Base-by-base conservation (phyloP, 2,329 filamentous ascomycete genomes). In the Daldinia sp. region DNA sequence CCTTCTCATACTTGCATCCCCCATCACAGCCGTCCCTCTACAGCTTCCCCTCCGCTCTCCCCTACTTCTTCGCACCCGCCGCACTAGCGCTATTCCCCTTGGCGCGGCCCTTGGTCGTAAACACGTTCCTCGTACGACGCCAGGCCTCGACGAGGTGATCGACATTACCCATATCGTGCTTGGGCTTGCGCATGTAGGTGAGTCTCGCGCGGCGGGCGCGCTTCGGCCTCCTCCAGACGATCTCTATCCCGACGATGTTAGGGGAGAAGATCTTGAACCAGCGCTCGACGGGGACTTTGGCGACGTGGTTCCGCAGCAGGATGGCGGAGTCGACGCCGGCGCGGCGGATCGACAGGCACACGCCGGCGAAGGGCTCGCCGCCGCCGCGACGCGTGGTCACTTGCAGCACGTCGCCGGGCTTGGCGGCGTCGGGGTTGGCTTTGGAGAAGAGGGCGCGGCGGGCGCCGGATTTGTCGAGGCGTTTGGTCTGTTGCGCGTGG, bases 181-280 rank as follows among this genome's bases (percentile, higher is more conserved):
- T 92, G 66, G 92, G 89, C 84, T 94, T 85, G 78, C 94, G 88
- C 92, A 99, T 92, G 81, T 95, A 98, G 76, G 93, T 97, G 80
- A 99, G 85, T 74, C 93, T 87, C 28, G 94, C 95, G 76, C 96
- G 89, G 79, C 94, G 90, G 72, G 93, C 93, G 80, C 93, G 89
- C 90, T 94, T 96, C 77, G 88, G 87, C 71, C 89, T 87, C 75
- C 95, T 86, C 88, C 97, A 93, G 80, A 98, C 92, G 75, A 99
- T 91, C 82, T 99, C 95, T 77, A 99, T 93, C 71, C 93, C 93
- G 78, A 92, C 89, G 35, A 98, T 91, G 78, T 93, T 92, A 68
- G 95, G 95, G 78, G 89, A 93, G 85, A 96, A 98, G 66, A 98
- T 86, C 86, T 99, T 99, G 82, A 92, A 94, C 90, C 93, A 97